Evolutionary conservation across 2,329 filamentous ascomycete species (phyloP), one percentile per base, ranked within the genome.

Genomic region (Lachnellula occidentalis): DNA sequence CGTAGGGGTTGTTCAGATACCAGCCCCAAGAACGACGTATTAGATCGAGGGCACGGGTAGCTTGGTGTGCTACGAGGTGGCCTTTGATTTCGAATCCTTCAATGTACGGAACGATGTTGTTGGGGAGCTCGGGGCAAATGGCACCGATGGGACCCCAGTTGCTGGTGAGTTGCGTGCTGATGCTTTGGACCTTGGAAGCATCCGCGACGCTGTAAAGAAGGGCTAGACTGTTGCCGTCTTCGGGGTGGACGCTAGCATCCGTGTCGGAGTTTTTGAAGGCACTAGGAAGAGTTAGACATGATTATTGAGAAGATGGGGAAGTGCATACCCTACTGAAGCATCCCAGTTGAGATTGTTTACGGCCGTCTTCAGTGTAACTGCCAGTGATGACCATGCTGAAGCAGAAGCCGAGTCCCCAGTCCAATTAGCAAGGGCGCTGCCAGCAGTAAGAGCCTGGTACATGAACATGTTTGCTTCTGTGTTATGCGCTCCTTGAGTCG

Each of bases 181-280:
- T 61, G 64, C 58, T n/a, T 67, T 70, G 75, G 73, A 79, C 34
- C 62, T 65, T 7, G 66, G 63, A 19, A 3, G 56, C 19, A n/a
- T 54, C 46, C 1, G 62, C 57, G 21, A 60, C 56, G 2, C 37
- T 48, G 37, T 59, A 67, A 24, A 75, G 67, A 4, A 82, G 64
- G 0, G 79, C 75, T 66, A 83, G 73, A 51, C 76, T 74, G 67
- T 85, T 85, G 12, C 76, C 80, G 58, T 84, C 81, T 68, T 87
- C 81, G 0, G 82, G 80, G 57, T 80, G 71, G 3, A 87, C 70
- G 0, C 73, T 72, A 2, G 74, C 76, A 58, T 81, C 82, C 65
- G 75, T 77, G 37, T 75, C 74, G 53, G 51, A 61, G 31, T 67
- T 56, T 54, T 64, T 60, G 50, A 63, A 67, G 34, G 64, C 64